Conservation (phyloP, 345 rosid genomes). For the Eucalyptus dawsonii region DNA sequence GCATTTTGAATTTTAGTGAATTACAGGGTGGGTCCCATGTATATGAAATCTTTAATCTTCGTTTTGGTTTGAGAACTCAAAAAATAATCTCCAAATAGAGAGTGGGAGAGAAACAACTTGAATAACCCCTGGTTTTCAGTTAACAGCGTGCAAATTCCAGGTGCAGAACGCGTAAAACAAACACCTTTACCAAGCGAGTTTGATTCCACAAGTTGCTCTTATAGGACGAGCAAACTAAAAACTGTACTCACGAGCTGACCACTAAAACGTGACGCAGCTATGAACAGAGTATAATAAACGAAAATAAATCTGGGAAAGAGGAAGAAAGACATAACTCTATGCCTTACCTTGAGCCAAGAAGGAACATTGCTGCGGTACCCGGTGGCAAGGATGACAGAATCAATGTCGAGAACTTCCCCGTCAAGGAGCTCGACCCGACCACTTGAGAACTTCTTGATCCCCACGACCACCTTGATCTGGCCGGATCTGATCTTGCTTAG, state of each 20-base stretch:
- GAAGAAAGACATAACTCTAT: neutral
- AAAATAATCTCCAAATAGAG: neutral
- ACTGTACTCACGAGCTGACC: neutral
- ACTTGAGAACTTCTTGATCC: conserved; percentile 39
- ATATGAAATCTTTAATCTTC: neutral
- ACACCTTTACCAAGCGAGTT: neutral
- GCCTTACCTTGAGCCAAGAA: conserved; percentile 73
- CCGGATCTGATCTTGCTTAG: conserved; percentile 59
- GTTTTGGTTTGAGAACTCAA: neutral
- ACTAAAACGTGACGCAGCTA: neutral
- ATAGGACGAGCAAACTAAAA: neutral
- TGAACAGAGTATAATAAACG: neutral
- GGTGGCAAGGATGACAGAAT: conserved; percentile 73
- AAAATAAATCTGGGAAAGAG: neutral
- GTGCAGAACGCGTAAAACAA: neutral
- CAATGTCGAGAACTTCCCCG: conserved; percentile 46
- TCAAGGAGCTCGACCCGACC: conserved; percentile 56
- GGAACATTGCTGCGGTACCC: conserved; percentile 95
- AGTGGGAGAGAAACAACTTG: neutral
- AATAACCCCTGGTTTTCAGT: neutral
- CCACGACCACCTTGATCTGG: conserved; percentile 57
- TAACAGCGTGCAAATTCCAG: neutral
- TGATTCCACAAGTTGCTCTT: neutral
- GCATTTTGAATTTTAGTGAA: neutral
- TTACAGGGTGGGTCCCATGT: neutral